Conservation (phyloP, 2,329 filamentous ascomycete species). For the Immersiporthe knoxdaviesiana region DNA sequence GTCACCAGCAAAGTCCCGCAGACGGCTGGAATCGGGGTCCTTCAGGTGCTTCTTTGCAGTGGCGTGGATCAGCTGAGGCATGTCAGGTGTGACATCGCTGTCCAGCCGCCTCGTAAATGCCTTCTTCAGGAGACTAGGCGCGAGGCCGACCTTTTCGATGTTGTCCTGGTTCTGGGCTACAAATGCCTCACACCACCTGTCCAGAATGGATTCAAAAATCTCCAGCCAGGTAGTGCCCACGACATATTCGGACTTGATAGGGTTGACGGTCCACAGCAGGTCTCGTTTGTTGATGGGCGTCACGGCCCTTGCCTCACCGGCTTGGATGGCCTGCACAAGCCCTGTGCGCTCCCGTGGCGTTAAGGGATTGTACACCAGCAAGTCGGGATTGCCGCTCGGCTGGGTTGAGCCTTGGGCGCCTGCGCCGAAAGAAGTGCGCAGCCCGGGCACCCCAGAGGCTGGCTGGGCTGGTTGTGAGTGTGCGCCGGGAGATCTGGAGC, state of each 20-base stretch:
- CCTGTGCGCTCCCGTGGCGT: slow-evolving; percentile 16
- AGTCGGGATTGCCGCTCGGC: background rate
- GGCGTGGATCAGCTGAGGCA: background rate
- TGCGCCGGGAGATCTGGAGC: background rate
- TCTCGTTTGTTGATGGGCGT: slow-evolving; percentile 6
- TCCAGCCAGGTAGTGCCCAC: slow-evolving; percentile 25
- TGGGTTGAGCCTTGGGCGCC: background rate
- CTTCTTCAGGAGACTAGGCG: slow-evolving; percentile 3
- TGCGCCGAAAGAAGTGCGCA: slow-evolving; percentile 28
- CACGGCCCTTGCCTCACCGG: background rate
- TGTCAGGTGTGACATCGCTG: background rate
- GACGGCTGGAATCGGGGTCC: slow-evolving; percentile 7
- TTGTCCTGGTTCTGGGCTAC: slow-evolving; percentile 15
- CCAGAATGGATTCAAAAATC: slow-evolving; percentile 22
- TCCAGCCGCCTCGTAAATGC: slow-evolving; percentile 11
- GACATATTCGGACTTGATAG: slow-evolving; percentile 22
- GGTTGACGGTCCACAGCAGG: slow-evolving; percentile 13
- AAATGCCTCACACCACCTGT: slow-evolving; percentile 25
- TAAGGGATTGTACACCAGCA: slow-evolving; percentile 11
- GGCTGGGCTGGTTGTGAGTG: slow-evolving; percentile 18
- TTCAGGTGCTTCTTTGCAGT: slow-evolving; percentile 6
- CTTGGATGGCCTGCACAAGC: slow-evolving; percentile 17
- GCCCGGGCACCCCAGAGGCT: slow-evolving; percentile 33
- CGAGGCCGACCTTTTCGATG: slow-evolving; percentile 21
- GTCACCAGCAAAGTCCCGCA: slow-evolving; percentile 17